Base-by-base conservation (phyloP, 306 rosid species). In the Vicia villosa region DNA sequence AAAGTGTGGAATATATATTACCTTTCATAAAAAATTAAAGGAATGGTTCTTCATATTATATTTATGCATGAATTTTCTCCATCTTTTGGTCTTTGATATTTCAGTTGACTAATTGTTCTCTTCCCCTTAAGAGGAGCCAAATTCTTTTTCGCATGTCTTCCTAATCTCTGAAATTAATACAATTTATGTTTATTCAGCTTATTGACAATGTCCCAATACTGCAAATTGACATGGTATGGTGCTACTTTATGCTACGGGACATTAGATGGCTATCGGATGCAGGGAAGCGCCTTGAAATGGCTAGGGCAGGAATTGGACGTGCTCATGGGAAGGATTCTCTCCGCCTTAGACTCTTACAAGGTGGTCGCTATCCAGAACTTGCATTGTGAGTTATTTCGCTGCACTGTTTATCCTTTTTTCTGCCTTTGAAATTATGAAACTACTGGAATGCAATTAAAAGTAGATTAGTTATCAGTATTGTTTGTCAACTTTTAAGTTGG, bases 161-260 rank as follows among this genome's bases (percentile, higher is more conserved):
- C 68, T 19, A 51, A 56, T 60, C 22, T 42, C 15, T 19, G 61
- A 58, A 26, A 58, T 71, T 69, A 76, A 68, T 70, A 22, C 22
- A 63, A 42, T 34, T 20, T 81, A 28, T 43, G 69, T 74, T 66
- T 59, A 15, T 68, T 72, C 88, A 94, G 98, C 80, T 86, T 74
- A 70, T 94, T 59, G 98, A 90, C 80, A 94, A 90, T 80, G 92
- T 90, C 70, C 86, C 98, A 21, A 94, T 90, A 74, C 88, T 94
- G 55, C 98, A 90, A 90, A 81, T 88, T 69, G 97, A 94, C 89
- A 94, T 88, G 87, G 98, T 90, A 30, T 94, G 98, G 98, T 94
- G 98, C 90, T 94, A 94, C 80, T 90, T 94, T 81, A 94, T 94
- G 98, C 86, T 90, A 46, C 85, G 82, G 81, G 97, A 94, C 73